These are phyloP conservation scores for Chalaropsis ovoidea DNA, from an alignment of 2,329 filamentous ascomycete genomes.

Conservation along the genomic window DNA sequence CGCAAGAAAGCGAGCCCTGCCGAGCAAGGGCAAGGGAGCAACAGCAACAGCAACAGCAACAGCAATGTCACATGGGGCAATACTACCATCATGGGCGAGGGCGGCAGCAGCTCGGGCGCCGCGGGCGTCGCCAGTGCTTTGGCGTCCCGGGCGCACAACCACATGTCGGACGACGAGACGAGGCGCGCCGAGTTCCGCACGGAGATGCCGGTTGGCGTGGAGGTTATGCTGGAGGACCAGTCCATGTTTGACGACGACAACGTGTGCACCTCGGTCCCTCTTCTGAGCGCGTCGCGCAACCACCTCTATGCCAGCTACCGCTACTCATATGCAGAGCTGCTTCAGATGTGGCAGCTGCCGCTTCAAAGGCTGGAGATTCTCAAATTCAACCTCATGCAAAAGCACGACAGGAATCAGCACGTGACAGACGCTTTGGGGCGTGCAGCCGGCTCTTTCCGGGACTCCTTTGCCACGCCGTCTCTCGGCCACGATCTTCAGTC, in stretches of 20 bases:
- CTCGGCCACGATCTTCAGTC: background rate
- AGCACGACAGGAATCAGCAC: background rate
- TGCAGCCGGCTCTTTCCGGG: background rate
- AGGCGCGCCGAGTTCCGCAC: slow-evolving; percentile 36
- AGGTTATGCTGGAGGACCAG: slow-evolving; percentile 45
- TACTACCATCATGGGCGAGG: slow-evolving; percentile 39
- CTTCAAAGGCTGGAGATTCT: slow-evolving; percentile 55
- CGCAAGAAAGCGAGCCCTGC: slow-evolving; percentile 50
- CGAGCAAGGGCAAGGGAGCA: slow-evolving; percentile 47
- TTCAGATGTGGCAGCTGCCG: slow-evolving; percentile 56
- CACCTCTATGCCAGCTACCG: slow-evolving; percentile 50
- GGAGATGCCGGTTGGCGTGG: slow-evolving; percentile 35
- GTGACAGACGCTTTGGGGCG: background rate
- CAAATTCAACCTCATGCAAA: slow-evolving; percentile 55
- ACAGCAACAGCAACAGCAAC: slow-evolving; percentile 32
- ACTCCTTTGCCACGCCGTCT: background rate
- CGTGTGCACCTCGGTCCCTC: slow-evolving; percentile 50
- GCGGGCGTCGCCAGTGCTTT: slow-evolving; percentile 29
- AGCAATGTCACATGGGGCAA: slow-evolving; percentile 41
- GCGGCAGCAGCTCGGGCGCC: slow-evolving; percentile 31
- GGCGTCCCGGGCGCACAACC: slow-evolving; percentile 35
- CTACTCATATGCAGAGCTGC: slow-evolving; percentile 56
- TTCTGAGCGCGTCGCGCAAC: slow-evolving; percentile 45
- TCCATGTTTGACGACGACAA: slow-evolving; percentile 55
- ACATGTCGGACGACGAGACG: slow-evolving; percentile 45